Evolutionary conservation across 495 filamentous ascomycete species (phyloP), one percentile per base, ranked within the genome.

Genomic region (Tuber indicum): DNA sequence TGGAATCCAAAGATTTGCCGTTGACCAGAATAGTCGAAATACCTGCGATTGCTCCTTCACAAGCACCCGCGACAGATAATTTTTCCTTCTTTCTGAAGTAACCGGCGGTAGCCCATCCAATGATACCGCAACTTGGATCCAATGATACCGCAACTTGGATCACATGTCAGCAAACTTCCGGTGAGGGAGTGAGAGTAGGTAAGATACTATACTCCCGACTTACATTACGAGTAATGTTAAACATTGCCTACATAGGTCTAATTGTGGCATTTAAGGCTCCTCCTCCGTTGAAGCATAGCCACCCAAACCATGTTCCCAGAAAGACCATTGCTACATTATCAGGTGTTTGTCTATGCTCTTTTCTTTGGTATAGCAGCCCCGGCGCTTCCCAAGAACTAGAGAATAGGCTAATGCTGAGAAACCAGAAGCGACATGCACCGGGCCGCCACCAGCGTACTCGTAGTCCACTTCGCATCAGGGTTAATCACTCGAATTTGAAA

Each of bases 201-300:
- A 14, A 62, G 26, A 32, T 32, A 32, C 52, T 32, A 32, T 32
- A 32, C 52, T 32, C 52, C 52, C n/a, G 3, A 4, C n/a, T 32
- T 62, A 16, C n/a, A 16, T 62, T 62, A 32, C 32, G 32, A 32
- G 32, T 32, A 32, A 10, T 62, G n/a, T 26, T 32, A 62, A 62
- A 45, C 41, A n/a, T n/a, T 72, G 44, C n/a, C 41, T 88, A 78
- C 85, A 90, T 87, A 9, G 88, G 86, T 71, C 90, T 86, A 45
- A 91, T 84, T 36, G 84, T 87, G 5, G 87, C 88, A 79, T 87
- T 88, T 7, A 91, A 86, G 70, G 88, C 87, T 1, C 86, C 88
- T 23, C 89, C 90, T 26, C 89, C 89, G 76, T 91, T 91, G 82
- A 91, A 91, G 14, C 89, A 88, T 76, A 88, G 86, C 88, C 88